phyloP scores from a whole-genome alignment of 331 rosid species.

The Acacia pycnantha region DNA sequence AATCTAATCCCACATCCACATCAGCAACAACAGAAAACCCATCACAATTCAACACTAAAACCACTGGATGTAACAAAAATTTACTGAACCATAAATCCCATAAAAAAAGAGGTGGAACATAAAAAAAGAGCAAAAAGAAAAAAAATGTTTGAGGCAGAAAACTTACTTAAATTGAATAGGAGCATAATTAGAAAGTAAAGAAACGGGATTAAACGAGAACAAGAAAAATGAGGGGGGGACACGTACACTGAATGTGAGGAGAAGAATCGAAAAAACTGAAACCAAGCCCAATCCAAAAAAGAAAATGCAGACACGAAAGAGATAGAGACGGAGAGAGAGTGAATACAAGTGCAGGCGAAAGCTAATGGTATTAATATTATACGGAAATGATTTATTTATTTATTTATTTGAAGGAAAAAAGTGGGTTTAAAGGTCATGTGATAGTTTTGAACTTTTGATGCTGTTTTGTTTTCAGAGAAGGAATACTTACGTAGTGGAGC shows the following conservation, averaged over 20 bases:
- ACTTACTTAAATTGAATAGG: not conserved
- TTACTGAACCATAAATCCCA: slow-evolving; percentile 15
- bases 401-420: slow-evolving; percentile 23
- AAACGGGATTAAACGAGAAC: slow-evolving; percentile 9
- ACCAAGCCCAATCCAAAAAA: slow-evolving; percentile 20
- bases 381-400: slow-evolving; percentile 12
- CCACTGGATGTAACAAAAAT: slow-evolving; percentile 36
- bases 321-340: not conserved
- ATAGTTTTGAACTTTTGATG: not conserved
- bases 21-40: slow-evolving; percentile 27
- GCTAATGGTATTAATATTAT: slow-evolving; percentile 14
- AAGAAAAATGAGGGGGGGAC: not conserved
- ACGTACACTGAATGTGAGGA: slow-evolving; percentile 42
- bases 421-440: slow-evolving; percentile 6
- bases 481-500: slow-evolving; percentile 43
- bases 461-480: slow-evolving; percentile 9
- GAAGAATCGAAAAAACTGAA: slow-evolving; percentile 12
- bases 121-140: not conserved
- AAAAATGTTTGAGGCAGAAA: not conserved
- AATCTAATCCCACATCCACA: slow-evolving; percentile 39
- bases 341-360: not conserved
- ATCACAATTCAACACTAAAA: slow-evolving; percentile 30
- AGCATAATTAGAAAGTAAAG: not conserved
- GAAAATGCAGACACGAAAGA: not conserved
- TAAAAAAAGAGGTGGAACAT: not conserved